These are phyloP conservation scores for Blastobotrys illinoisensis DNA, from an alignment of 1,139 yeast species.

Conservation along the genomic window DNA sequence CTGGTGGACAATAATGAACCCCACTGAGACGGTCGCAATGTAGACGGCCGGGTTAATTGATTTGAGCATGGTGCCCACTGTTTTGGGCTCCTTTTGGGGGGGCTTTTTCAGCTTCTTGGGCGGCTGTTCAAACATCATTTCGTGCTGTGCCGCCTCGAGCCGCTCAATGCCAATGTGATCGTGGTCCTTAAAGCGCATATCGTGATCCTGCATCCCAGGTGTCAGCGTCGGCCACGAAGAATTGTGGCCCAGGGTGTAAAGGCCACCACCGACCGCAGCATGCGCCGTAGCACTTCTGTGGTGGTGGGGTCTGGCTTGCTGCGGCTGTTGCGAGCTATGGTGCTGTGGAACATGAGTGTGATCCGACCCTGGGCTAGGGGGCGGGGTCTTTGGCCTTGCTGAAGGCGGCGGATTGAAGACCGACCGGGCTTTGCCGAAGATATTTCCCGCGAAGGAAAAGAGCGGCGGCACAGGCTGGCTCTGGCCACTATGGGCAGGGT, in stretches of 20 bases:
- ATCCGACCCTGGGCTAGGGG: background rate
- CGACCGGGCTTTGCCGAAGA: constrained; percentile 6
- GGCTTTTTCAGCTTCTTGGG: background rate
- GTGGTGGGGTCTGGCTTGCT: background rate
- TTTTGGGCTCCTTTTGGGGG: constrained; percentile 3
- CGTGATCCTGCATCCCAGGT: background rate
- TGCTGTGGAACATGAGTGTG: background rate
- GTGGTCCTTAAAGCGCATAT: background rate
- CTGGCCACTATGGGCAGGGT: background rate
- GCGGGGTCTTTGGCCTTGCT: background rate
- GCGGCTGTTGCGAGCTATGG: background rate
- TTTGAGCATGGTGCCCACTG: background rate
- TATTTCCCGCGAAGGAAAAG: constrained; percentile 9
- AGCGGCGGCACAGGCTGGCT: constrained; percentile 5
- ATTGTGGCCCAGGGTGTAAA: background rate
- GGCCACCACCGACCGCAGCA: background rate
- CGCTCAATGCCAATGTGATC: background rate
- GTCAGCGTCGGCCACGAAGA: background rate
- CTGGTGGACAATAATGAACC: constrained; percentile 22
- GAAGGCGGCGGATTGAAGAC: constrained; percentile 11
- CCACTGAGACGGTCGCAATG: constrained; percentile 21
- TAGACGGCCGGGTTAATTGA: constrained; percentile 22
- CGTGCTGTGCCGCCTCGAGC: background rate
- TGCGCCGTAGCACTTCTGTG: background rate
- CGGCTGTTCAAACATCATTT: background rate